Evolutionary conservation across 1,284 basidiomycete genomes (phyloP).

Genomic region (Cutaneotrichosporon cutaneum): DNA sequence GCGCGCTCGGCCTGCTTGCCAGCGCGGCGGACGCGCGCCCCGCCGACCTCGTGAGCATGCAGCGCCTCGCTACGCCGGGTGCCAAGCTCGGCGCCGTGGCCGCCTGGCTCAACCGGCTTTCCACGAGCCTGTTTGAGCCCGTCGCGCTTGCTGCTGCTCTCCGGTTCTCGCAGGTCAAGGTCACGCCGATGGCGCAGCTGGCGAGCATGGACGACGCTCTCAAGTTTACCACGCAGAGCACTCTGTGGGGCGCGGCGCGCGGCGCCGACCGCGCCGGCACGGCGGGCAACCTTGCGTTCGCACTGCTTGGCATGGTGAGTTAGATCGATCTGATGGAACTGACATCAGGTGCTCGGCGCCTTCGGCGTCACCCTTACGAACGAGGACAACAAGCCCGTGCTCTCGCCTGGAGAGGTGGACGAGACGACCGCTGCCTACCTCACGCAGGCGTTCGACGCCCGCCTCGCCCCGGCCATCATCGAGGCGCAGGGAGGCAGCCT

Average conservation of each 20-base stretch:
- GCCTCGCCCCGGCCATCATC: constrained; percentile 21
- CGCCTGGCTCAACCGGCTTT: constrained; percentile 34
- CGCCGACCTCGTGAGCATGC: constrained; percentile 18
- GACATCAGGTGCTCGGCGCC: constrained; percentile 27
- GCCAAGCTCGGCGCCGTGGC: constrained; percentile 18
- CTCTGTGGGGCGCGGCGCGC: constrained; percentile 28
- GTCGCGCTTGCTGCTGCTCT: constrained; percentile 28
- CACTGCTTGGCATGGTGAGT: constrained; percentile 25
- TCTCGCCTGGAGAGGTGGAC: constrained; percentile 3
- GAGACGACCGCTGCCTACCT: constrained; percentile 20
- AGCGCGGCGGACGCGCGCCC: constrained; percentile 19
- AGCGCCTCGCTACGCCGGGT: constrained; percentile 6
- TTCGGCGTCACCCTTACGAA: constrained; percentile 20
- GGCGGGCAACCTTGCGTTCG: constrained; percentile 22
- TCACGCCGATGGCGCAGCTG: constrained; percentile 34
- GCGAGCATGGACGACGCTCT: constrained; percentile 38
- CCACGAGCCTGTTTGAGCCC: constrained; percentile 36
- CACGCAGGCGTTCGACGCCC: constrained; percentile 12
- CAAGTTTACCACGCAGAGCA: constrained; percentile 29
- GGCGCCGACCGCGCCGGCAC: constrained; percentile 18
- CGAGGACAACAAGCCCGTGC: constrained; percentile 4
- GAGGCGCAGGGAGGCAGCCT: constrained; percentile 14
- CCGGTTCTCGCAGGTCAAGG: constrained; percentile 24
- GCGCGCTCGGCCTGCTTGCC: constrained; percentile 19
- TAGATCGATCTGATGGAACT: background rate